These are phyloP conservation scores for Melastoma candidum DNA, from an alignment of 441 rosid species.

Conservation along the genomic window DNA sequence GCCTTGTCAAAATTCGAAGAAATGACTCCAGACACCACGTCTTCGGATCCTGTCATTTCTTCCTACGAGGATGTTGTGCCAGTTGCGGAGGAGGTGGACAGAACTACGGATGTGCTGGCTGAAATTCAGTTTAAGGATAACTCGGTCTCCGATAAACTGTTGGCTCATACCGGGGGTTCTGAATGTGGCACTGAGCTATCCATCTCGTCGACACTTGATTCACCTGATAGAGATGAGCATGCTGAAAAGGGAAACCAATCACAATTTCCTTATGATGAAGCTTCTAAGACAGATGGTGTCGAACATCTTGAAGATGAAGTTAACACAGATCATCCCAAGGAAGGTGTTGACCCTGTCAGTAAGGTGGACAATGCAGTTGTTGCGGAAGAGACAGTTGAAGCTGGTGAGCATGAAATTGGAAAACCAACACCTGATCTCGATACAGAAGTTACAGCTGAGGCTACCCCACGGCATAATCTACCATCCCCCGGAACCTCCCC, in stretches of 20 bases:
- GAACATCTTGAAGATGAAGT: conserved; percentile 29
- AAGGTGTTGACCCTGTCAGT: conserved; percentile 20
- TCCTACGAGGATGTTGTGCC: conserved; percentile 33
- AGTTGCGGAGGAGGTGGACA: conserved; percentile 16
- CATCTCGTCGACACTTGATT: conserved; percentile 78
- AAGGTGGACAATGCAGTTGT: conserved; percentile 25
- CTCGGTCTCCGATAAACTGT: conserved; percentile 15
- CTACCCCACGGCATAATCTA: conserved; percentile 31
- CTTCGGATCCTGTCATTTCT: conserved; percentile 25
- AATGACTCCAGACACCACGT: conserved; percentile 35
- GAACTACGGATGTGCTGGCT: conserved; percentile 17
- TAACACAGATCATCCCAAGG: conserved; percentile 25
- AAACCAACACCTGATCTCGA: conserved; percentile 29
- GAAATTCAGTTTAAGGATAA: conserved; percentile 28
- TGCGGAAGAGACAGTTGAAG: conserved; percentile 19
- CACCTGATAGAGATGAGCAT: conserved; percentile 59
- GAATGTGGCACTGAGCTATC: conserved; percentile 93
- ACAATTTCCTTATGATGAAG: conserved; percentile 29
- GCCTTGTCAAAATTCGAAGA: conserved; percentile 77
- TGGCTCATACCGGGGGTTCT: conserved; percentile 46
- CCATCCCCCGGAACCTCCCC: conserved; percentile 55
- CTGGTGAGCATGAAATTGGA: conserved; percentile 26
- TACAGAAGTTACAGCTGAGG: conserved; percentile 25
- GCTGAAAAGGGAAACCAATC: conserved; percentile 30
- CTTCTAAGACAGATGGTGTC: conserved; percentile 15